Conservation (phyloP, 345 rosid species). For the Syzygium oleosum region DNA sequence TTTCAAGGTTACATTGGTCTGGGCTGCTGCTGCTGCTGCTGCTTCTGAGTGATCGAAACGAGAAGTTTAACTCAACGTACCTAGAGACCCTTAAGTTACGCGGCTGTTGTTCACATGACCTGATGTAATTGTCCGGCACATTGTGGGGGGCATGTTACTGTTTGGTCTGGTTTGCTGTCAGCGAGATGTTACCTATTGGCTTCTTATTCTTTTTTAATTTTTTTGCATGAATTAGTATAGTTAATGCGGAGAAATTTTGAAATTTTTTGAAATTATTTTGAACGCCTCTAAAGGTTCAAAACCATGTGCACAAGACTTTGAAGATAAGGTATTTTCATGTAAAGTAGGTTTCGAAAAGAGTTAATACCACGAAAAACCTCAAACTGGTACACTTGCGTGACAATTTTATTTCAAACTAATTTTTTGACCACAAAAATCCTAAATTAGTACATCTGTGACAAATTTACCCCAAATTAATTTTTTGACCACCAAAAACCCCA, state of each 20-base stretch:
- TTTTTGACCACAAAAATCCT: too few relatives aligned
- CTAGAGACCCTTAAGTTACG: not conserved
- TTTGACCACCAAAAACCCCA: too few relatives aligned
- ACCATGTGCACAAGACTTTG: not conserved
- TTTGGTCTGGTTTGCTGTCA: not conserved
- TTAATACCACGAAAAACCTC: too few relatives aligned
- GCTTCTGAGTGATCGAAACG: not conserved
- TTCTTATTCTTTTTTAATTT: not conserved
- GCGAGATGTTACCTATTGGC: not conserved
- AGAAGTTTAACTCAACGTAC: not conserved
- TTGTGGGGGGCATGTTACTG: not conserved
- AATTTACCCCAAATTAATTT: too few relatives aligned
- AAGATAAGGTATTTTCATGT: not conserved
- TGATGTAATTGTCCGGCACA: not conserved
- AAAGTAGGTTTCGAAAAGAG: too few relatives aligned
- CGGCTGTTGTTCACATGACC: not conserved
- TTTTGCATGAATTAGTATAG: not conserved
- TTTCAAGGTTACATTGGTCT: not conserved
- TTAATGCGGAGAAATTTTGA: not conserved
- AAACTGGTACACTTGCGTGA: too few relatives aligned
- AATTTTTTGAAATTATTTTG: not conserved
- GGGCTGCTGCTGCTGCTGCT: not conserved
- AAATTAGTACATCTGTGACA: too few relatives aligned
- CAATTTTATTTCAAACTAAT: too few relatives aligned
- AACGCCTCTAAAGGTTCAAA: not conserved